Conservation (phyloP, 768 basidiomycete species). For the Multifurca ochricompacta region DNA sequence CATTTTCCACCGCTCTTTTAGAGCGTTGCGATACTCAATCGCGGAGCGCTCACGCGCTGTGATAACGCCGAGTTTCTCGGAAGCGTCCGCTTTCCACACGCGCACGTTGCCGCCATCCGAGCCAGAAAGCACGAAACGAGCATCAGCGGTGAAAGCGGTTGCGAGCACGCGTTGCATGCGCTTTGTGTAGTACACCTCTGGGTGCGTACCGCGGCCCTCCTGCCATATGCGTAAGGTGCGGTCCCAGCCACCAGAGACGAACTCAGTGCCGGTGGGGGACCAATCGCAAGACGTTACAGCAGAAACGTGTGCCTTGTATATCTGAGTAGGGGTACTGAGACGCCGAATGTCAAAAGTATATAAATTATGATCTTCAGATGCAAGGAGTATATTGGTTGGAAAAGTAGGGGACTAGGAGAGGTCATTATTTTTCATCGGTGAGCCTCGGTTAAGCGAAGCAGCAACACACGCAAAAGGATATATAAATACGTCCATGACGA, state of each 20-base stretch:
- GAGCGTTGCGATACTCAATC: conserved; percentile 85
- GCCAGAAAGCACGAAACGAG: conserved; percentile 83
- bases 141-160: conserved; percentile 80
- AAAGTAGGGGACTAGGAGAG: conserved; percentile 95
- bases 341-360: conserved; percentile 96
- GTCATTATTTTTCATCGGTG: conserved; percentile 78
- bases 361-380: conserved; percentile 97
- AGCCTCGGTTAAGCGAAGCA: conserved; percentile 4
- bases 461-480: background rate
- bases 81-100: conserved; percentile 91
- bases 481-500: conserved; percentile 76
- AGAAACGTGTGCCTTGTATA: conserved; percentile 96
- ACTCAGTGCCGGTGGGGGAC: conserved; percentile 93
- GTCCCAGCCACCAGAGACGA: conserved; percentile 96
- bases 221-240: conserved; percentile 91
- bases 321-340: conserved; percentile 72
- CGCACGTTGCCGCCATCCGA: conserved; percentile 95
- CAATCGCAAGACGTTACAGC: conserved; percentile 97
- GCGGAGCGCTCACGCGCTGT: conserved; percentile 85
- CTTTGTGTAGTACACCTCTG: conserved; percentile 96
- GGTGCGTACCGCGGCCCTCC: conserved; percentile 67
- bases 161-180: conserved; percentile 97
- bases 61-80: conserved; percentile 85
- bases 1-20: conserved; percentile 83
- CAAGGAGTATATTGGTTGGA: conserved; percentile 84